Evolutionary conservation across 1,284 basidiomycete genomes (phyloP).

Genomic region (Fomes fomentarius): DNA sequence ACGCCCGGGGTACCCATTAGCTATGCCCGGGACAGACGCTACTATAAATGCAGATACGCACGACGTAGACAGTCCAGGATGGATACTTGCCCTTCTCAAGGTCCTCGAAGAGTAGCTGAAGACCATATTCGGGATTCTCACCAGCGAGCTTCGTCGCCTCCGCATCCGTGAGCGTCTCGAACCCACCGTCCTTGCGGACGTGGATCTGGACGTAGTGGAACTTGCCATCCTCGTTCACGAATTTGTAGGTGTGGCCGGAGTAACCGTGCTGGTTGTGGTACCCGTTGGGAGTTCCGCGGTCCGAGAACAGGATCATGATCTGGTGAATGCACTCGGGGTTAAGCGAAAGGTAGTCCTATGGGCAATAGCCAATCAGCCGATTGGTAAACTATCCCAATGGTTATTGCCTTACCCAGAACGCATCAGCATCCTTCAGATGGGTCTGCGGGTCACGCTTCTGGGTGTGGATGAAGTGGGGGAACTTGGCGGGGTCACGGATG

Average conservation of each 20-base stretch:
- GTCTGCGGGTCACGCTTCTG: constrained; percentile 93
- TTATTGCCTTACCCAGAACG: constrained; percentile 67
- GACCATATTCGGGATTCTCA: constrained; percentile 83
- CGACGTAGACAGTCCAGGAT: constrained; percentile 77
- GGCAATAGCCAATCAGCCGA: no score
- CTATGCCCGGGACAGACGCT: no score
- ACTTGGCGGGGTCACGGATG: constrained; percentile 82
- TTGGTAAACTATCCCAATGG: no score
- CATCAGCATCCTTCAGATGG: constrained; percentile 81
- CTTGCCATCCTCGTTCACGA: constrained; percentile 80
- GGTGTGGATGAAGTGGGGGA: constrained; percentile 95
- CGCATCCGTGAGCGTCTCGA: constrained; percentile 76
- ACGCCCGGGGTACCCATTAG: no score
- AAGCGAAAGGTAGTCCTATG: constrained; percentile 86
- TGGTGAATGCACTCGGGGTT: constrained; percentile 94
- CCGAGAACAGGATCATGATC: constrained; percentile 87
- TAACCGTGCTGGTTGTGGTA: constrained; percentile 88
- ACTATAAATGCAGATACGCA: constrained; percentile 16
- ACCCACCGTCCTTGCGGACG: constrained; percentile 73
- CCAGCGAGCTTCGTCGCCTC: constrained; percentile 61
- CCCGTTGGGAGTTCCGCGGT: constrained; percentile 90
- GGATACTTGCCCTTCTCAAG: constrained; percentile 83
- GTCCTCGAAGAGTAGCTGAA: constrained; percentile 74
- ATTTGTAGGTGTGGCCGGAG: constrained; percentile 92
- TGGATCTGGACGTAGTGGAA: constrained; percentile 89